These are phyloP conservation scores for Glaciozyma martinii DNA, from an alignment of 768 basidiomycete genomes.

Conservation along the genomic window DNA sequence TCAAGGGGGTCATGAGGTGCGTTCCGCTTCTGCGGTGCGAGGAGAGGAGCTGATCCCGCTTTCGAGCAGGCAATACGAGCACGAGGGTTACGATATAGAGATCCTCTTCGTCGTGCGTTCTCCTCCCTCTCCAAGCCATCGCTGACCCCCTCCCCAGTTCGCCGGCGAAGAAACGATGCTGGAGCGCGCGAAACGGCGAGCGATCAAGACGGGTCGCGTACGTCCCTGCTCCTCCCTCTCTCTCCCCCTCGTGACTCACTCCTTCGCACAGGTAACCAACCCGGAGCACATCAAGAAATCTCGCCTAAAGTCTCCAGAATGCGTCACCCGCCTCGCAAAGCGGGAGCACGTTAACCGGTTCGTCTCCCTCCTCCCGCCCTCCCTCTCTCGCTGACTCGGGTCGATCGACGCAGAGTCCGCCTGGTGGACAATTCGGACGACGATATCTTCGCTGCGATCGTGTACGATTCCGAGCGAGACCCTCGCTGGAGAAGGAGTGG, in stretches of 20 bases:
- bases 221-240: conserved; percentile 3
- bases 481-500: conserved; percentile 19
- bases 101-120: conserved; percentile 35
- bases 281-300: conserved; percentile 25
- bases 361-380: no score
- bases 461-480: conserved; percentile 36
- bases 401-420: conserved; percentile 23
- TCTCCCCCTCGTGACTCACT: not conserved
- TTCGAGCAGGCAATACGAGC: not conserved
- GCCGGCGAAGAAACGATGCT: conserved; percentile 34
- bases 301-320: conserved; percentile 20
- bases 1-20: conserved; percentile 30
- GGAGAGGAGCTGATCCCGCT: no score
- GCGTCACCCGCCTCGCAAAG: conserved; percentile 20
- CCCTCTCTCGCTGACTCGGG: no score
- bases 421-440: conserved; percentile 36
- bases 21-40: conserved; percentile 2
- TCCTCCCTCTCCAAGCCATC: not conserved
- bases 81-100: conserved; percentile 33
- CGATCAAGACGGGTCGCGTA: conserved; percentile 33
- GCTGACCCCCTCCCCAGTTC: conserved; percentile 16
- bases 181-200: conserved; percentile 31
- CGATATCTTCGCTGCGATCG: conserved; percentile 14
- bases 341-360: conserved; percentile 19
- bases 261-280: conserved; percentile 13